Conservation (phyloP, 345 rosid genomes). For the Xanthoceras sorbifolium region DNA sequence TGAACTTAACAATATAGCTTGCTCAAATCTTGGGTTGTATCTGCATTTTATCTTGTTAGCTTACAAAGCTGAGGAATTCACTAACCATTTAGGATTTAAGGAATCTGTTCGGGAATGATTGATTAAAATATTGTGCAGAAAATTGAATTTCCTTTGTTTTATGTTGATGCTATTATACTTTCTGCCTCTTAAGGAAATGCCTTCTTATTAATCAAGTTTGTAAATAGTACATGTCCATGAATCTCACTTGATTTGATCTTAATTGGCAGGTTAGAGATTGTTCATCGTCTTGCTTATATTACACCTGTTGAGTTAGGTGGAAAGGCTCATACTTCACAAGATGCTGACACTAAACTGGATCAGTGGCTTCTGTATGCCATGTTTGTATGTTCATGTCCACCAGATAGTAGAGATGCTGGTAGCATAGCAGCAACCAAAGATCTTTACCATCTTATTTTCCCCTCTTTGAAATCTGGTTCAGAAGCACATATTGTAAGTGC, state of each 20-base stretch:
- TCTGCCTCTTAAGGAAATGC: background rate
- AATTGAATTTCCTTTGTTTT: slow-evolving; percentile 1
- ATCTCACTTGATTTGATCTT: slow-evolving; percentile 22
- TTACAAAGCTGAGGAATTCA: background rate
- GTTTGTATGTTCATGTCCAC: slow-evolving; percentile 97
- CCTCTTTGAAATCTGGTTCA: slow-evolving; percentile 85
- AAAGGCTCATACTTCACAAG: slow-evolving; percentile 87
- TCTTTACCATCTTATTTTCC: slow-evolving; percentile 85
- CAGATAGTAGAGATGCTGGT: slow-evolving; percentile 77
- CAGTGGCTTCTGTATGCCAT: slow-evolving; percentile 98
- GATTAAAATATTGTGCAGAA: slow-evolving; percentile 4
- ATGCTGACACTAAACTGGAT: slow-evolving; percentile 88
- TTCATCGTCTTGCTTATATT: slow-evolving; percentile 81
- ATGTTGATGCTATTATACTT: slow-evolving; percentile 4
- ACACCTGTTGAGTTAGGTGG: slow-evolving; percentile 96
- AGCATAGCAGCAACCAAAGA: slow-evolving; percentile 80
- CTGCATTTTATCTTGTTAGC: background rate
- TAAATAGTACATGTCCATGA: background rate
- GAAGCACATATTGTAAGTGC: slow-evolving; percentile 79
- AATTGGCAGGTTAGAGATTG: slow-evolving; percentile 70
- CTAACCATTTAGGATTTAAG: slow-evolving; percentile 1
- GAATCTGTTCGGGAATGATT: slow-evolving; percentile 6
- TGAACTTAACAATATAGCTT: background rate
- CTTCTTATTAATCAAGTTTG: slow-evolving; percentile 10
- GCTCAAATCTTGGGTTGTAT: background rate